These are phyloP conservation scores for Annulohypoxylon maeteangense DNA, from an alignment of 495 filamentous ascomycete species.

Conservation along the genomic window DNA sequence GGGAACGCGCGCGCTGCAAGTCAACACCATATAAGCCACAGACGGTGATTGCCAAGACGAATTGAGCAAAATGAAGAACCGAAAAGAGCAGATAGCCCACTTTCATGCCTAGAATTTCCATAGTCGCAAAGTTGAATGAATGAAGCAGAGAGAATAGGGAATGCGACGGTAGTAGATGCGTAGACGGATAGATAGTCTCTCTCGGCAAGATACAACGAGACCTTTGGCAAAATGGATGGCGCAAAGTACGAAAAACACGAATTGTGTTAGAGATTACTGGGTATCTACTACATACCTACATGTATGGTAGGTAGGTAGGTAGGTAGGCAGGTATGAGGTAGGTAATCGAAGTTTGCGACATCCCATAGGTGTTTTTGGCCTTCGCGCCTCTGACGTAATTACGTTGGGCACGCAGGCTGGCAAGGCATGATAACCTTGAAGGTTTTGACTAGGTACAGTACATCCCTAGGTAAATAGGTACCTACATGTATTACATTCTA, in stretches of 20 bases:
- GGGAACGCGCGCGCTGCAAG: conserved; percentile 66
- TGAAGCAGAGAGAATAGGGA: neutral
- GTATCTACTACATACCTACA: too few species aligned
- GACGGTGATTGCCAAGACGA: conserved; percentile 78
- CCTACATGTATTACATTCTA: too few species aligned
- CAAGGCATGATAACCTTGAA: conserved; percentile 19
- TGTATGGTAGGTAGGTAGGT: neutral
- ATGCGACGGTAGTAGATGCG: neutral
- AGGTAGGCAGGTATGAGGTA: neutral
- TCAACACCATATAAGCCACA: conserved; percentile 82
- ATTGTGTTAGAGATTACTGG: too few species aligned
- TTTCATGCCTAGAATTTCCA: conserved; percentile 51
- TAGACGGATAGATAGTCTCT: neutral
- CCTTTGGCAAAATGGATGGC: neutral
- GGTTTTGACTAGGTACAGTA: neutral
- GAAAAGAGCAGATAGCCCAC: conserved; percentile 59
- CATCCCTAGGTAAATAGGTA: neutral
- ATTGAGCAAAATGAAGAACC: conserved; percentile 72
- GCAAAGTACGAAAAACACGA: neutral
- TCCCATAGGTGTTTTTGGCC: neutral
- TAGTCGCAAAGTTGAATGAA: conserved; percentile 15
- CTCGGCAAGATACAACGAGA: neutral
- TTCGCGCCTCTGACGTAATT: conserved; percentile 32
- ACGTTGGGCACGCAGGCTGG: neutral
- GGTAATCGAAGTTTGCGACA: neutral